phyloP scores from a whole-genome alignment of 768 basidiomycete genomes.

The Collybia nuda region DNA sequence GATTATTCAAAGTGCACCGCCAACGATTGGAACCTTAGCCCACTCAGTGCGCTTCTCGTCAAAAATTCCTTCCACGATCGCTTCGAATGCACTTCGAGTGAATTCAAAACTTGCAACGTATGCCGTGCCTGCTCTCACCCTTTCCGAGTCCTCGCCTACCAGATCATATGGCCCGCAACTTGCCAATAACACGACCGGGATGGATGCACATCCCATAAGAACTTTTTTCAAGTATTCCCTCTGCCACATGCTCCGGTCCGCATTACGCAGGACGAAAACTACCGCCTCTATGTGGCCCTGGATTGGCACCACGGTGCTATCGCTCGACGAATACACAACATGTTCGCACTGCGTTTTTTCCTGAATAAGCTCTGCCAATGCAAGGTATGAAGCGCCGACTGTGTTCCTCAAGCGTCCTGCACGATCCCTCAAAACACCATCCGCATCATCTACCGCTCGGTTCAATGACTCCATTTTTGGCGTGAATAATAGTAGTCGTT shows the following conservation, averaged over 20 bases:
- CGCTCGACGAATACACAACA: slow-evolving; percentile 38
- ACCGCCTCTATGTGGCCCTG: slow-evolving; percentile 25
- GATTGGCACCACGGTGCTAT: slow-evolving; percentile 6
- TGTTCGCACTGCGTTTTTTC: slow-evolving; percentile 36
- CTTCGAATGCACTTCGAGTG: slow-evolving; percentile 49
- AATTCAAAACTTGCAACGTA: slow-evolving; percentile 62
- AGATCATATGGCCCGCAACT: slow-evolving; percentile 72
- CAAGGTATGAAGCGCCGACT: slow-evolving; percentile 53
- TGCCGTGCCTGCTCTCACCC: slow-evolving; percentile 22
- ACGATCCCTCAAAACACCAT: slow-evolving; percentile 38
- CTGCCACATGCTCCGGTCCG: slow-evolving; percentile 54
- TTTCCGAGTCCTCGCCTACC: slow-evolving; percentile 25
- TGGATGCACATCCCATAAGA: slow-evolving; percentile 12
- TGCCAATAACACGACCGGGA: slow-evolving; percentile 48
- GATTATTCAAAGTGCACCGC: no score
- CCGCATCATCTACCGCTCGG: slow-evolving; percentile 59
- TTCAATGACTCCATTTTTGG: slow-evolving; percentile 60
- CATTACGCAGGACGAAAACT: slow-evolving; percentile 61
- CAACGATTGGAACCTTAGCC: not conserved
- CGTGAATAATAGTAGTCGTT: slow-evolving; percentile 47
- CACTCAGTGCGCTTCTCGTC: slow-evolving; percentile 23
- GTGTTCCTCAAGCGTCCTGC: slow-evolving; percentile 53
- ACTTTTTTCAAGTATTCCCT: slow-evolving; percentile 33
- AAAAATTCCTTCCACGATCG: slow-evolving; percentile 43
- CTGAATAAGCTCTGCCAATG: slow-evolving; percentile 42